Evolutionary conservation across 2,329 filamentous ascomycete species (phyloP), one percentile per base, ranked within the genome.

Genomic region (Colletotrichum sp.): DNA sequence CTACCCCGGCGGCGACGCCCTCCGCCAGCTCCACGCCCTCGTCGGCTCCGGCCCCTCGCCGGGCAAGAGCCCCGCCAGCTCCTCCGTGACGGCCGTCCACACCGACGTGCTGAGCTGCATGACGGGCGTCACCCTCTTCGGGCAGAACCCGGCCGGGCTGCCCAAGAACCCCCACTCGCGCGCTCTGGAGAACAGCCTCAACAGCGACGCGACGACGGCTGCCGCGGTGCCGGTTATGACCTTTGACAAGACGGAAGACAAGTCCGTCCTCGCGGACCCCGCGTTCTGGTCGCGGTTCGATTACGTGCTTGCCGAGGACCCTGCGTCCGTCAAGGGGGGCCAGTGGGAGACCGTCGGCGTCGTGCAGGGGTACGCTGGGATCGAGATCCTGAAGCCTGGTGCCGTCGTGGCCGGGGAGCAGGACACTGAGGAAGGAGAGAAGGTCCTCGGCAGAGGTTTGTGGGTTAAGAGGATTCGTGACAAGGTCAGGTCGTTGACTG

Each of bases 1-100:
- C 85, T 99, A 99, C 82, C 97, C 97, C 2, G 97, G 97, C 64
- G 97, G 95, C 26, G 91, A 94, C 75, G 97, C 96, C 3, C 88
- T 98, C 26, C 78, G 84, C 10, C 86, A 89, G 60, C 85, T 94
- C 52, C 87, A 89, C 75, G 71, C 75, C 6, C 79, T 86, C 15
- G 83, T 88, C 21, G 76, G 83, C 66, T 68, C 76, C 34, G 74
- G 78, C 28, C 76, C 81, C 48, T 76, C 83, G 60, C 78, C 10
- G 34, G 80, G 9, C 68, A 36, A 58, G 36, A 28, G 55, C 34
- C 70, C 43, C 58, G 72, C 78, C 21, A 67, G 80, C n/a, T 32
- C 78, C 28, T 75, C 80, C 15, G 79, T 87, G 8, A 83, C 89
- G 15, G 79, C 80, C 52, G 87, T 93, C 56, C 93, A 94, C 80